phyloP scores from a whole-genome alignment of 2,329 filamentous ascomycete genomes.

The Xylariaceae sp. region DNA sequence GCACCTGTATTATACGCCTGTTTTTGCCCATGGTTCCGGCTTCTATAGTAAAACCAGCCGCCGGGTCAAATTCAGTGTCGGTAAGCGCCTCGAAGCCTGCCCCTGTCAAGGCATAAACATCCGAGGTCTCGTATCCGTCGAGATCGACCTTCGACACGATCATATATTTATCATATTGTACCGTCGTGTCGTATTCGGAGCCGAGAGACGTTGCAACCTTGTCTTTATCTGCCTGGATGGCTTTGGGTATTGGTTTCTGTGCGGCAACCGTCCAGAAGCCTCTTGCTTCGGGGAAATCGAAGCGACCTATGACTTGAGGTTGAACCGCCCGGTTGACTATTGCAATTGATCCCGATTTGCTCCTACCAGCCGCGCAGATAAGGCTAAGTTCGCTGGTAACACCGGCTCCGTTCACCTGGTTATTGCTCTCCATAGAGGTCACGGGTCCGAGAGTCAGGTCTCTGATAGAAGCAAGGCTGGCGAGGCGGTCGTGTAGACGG shows the following conservation, averaged over 20 bases:
- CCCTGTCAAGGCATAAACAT: conserved; percentile 68
- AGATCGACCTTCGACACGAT: conserved; percentile 68
- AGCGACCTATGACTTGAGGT: conserved; percentile 61
- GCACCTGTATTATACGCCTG: conserved; percentile 76
- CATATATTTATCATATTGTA: conserved; percentile 70
- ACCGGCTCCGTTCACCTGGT: conserved; percentile 33
- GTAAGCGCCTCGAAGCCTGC: conserved; percentile 67
- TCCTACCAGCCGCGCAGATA: conserved; percentile 54
- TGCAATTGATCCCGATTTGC: conserved; percentile 61
- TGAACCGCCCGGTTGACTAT: conserved; percentile 72
- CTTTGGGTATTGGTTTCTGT: conserved; percentile 58
- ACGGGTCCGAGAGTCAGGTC: conserved; percentile 63
- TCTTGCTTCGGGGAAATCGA: conserved; percentile 64
- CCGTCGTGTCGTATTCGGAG: conserved; percentile 49
- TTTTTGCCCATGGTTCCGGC: conserved; percentile 76
- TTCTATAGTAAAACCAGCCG: conserved; percentile 79
- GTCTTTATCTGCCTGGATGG: conserved; percentile 43
- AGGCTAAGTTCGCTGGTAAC: conserved; percentile 52
- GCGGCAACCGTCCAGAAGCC: conserved; percentile 76
- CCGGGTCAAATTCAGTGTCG: conserved; percentile 85
- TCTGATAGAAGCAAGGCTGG: conserved; percentile 72
- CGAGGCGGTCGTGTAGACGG: conserved; percentile 66
- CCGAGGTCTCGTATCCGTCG: conserved; percentile 66
- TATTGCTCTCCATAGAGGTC: conserved; percentile 35
- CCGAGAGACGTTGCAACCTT: conserved; percentile 36